Conservation (phyloP, 2,329 filamentous ascomycete genomes). For the Penicillium concentricum region DNA sequence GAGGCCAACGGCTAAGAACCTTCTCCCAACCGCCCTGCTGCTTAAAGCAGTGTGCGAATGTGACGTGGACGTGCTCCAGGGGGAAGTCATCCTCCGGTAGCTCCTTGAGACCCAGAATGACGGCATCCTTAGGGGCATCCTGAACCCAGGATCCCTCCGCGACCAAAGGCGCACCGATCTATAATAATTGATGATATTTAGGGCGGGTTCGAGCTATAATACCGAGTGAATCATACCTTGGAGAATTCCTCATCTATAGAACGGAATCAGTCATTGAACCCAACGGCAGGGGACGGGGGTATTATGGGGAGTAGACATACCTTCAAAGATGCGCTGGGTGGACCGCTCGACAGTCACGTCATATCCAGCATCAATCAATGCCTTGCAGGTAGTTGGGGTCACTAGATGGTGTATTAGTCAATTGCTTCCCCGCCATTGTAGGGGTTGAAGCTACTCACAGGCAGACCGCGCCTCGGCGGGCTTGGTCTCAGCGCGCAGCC, state of each 20-base stretch:
- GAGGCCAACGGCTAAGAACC: slow-evolving; percentile 75
- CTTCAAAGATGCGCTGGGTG: slow-evolving; percentile 61
- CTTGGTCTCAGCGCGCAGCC: slow-evolving; percentile 61
- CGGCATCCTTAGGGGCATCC: slow-evolving; percentile 64
- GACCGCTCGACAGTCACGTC: slow-evolving; percentile 66
- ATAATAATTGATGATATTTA: slow-evolving; percentile 53
- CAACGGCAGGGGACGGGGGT: neutral
- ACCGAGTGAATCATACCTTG: slow-evolving; percentile 25
- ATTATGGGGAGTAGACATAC: slow-evolving; percentile 24
- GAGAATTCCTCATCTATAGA: slow-evolving; percentile 36
- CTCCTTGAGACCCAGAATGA: slow-evolving; percentile 77
- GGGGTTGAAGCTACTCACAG: slow-evolving; percentile 28
- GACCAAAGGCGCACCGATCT: slow-evolving; percentile 64
- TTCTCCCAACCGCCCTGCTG: slow-evolving; percentile 74
- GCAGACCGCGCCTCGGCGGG: slow-evolving; percentile 57
- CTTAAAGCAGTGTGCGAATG: slow-evolving; percentile 76
- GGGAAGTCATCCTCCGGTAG: slow-evolving; percentile 68
- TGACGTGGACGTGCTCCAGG: slow-evolving; percentile 69
- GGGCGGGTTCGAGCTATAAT: neutral
- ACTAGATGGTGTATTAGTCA: slow-evolving; percentile 28
- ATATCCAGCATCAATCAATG: slow-evolving; percentile 68
- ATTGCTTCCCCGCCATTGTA: slow-evolving; percentile 6
- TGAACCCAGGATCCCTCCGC: slow-evolving; percentile 64
- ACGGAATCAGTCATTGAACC: slow-evolving; percentile 12
- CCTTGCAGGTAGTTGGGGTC: slow-evolving; percentile 56